Base-by-base conservation (phyloP, 495 filamentous ascomycete species). In the Trichodelitschia bisporula region DNA sequence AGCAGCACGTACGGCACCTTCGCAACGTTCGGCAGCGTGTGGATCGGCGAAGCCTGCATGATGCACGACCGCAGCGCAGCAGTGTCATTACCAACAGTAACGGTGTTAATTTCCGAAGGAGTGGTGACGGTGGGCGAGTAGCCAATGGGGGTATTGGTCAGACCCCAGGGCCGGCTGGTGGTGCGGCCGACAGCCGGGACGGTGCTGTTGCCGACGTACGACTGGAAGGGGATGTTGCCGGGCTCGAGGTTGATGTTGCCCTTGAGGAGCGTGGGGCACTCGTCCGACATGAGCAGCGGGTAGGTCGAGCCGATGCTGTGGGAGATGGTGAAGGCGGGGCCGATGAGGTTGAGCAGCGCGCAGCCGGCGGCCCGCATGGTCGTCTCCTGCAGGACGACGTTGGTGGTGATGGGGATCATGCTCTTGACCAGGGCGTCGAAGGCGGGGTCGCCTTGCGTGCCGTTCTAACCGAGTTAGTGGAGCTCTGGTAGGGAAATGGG, bases 201-300 rank as follows among this genome's bases (percentile, higher is more conserved):
- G n/a, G n/a, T n/a, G n/a, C n/a, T n/a, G n/a, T n/a, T n/a, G n/a
- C n/a, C n/a, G n/a, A n/a, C n/a, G n/a, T n/a, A n/a, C n/a, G n/a
- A n/a, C n/a, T n/a, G n/a, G n/a, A n/a, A n/a, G 0, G 64, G 62
- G 9, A 62, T 60, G 12, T 64, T 62, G 2, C 46, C 41, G 0
- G 65, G 66, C 44, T 69, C 66, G 13, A 72, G 36, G 0, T 51
- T 51, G 12, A 67, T 40, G 20, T 68, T 53, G 6, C 42, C 50
- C 16, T 51, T 48, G 15, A 69, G 56, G 6, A 57, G 46, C 0
- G 53, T 55, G 56, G 26, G 48, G 42, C 4, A 12, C 16, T 25
- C 36, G 33, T 57, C 55, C 26, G 39, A 46, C 20, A 47, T 33
- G 5, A 36, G 36, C 41, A 41, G 50, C 27, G 36, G 39, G 29